Percentiles rank a stretch among this genome's conserved stretches.
These are phyloP conservation scores for Corylus americana DNA, from an alignment of 306 rosid genomes.

Conservation along the genomic window DNA sequence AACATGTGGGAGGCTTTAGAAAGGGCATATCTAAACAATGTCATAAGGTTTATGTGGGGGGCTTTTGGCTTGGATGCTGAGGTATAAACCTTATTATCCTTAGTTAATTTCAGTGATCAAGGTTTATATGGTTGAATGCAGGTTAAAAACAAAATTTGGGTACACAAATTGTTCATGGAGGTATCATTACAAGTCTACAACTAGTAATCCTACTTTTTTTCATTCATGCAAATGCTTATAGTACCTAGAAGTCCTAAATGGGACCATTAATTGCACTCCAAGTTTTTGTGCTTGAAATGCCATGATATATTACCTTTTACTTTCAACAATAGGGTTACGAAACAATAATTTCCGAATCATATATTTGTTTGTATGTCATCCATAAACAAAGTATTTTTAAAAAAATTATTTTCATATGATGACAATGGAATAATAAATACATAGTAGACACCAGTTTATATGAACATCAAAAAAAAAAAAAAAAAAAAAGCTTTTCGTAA, in stretches of 20 bases:
- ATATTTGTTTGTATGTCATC: not conserved
- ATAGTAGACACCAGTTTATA: not conserved
- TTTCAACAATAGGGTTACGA: not conserved
- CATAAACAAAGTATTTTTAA: too few species aligned
- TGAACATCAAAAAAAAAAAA: not conserved
- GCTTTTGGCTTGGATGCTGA: conserved; percentile 80
- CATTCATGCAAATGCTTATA: not conserved
- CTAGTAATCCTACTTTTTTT: not conserved
- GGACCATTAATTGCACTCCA: not conserved
- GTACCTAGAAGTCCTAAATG: not conserved
- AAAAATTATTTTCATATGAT: not conserved
- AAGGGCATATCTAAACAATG: conserved; percentile 79
- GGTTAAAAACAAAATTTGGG: not conserved
- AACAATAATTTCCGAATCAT: not conserved
- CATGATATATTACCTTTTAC: not conserved
- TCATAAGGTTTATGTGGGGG: conserved; percentile 35
- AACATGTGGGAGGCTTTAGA: conserved; percentile 89
- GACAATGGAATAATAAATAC: not conserved
- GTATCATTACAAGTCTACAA: not conserved
- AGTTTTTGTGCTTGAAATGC: not conserved
- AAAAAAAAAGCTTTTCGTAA: too few species aligned
- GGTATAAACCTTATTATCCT: conserved; percentile 40
- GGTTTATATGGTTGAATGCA: not conserved
- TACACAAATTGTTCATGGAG: not conserved
- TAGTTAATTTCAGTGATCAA: conserved; percentile 11